phyloP scores from a whole-genome alignment of 2,329 filamentous ascomycete species.

The Xylaria sp. region DNA sequence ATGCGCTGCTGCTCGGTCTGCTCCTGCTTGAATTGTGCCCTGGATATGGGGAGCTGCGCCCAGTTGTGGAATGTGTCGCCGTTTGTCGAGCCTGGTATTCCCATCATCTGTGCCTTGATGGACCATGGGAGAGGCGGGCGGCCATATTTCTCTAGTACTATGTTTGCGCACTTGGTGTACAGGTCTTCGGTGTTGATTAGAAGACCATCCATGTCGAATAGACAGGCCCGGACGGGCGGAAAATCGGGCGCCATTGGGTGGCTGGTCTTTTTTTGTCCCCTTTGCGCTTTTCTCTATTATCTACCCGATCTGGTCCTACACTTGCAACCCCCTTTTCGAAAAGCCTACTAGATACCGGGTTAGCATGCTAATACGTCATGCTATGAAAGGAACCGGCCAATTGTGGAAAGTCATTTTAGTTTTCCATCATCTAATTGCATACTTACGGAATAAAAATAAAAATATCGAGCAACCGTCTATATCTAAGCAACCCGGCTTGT shows the following conservation, averaged over 20 bases:
- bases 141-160: conserved; percentile 69
- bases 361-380: neutral
- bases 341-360: conserved; percentile 3
- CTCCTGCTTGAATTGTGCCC: conserved; percentile 66
- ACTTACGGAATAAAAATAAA: neutral
- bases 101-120: conserved; percentile 78
- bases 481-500: neutral
- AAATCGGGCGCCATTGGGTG: conserved; percentile 4
- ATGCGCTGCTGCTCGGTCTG: conserved; percentile 63
- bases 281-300: neutral
- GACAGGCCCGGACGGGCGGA: conserved; percentile 72
- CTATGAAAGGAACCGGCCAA: neutral
- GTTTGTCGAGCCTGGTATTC: conserved; percentile 59
- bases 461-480: neutral
- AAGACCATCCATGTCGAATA: conserved; percentile 85
- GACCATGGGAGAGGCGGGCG: conserved; percentile 74
- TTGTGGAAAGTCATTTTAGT: neutral
- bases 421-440: neutral
- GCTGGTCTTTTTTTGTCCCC: neutral
- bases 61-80: conserved; percentile 61
- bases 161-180: conserved; percentile 75
- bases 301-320: neutral
- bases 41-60: conserved; percentile 74
- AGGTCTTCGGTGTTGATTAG: conserved; percentile 78
- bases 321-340: neutral